A percentile compares a stretch with the other conserved stretches of the same genome.
Evolutionary conservation across 352 stramenopile species (phyloP).

Genomic region (Phytophthora vignae): DNA sequence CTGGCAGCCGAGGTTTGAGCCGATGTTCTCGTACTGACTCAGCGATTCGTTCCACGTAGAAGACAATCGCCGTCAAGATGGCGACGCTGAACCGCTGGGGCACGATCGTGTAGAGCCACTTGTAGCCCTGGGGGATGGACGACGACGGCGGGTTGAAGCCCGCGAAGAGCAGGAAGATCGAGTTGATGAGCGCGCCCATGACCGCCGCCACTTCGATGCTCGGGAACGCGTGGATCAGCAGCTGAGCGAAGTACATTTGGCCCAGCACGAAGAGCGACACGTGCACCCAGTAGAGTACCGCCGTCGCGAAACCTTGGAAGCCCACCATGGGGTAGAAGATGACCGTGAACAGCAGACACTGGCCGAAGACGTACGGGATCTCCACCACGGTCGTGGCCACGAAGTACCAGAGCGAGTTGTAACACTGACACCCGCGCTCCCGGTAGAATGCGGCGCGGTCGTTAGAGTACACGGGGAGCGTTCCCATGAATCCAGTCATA

Average conservation of each 20-base stretch:
- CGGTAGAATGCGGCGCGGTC: conserved; percentile 24
- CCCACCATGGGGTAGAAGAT: conserved; percentile 24
- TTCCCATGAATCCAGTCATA: conserved; percentile 68
- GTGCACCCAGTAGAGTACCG: conserved; percentile 20
- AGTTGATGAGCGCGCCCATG: conserved; percentile 19
- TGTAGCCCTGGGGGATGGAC: conserved; percentile 7
- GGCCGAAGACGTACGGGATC: conserved; percentile 17
- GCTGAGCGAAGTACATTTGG: conserved; percentile 23
- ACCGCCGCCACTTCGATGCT: conserved; percentile 20
- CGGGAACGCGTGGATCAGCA: conserved; percentile 26
- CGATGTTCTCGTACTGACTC: conserved; percentile 17
- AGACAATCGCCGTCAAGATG: conserved; percentile 11
- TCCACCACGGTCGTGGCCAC: conserved; percentile 20
- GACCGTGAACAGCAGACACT: conserved; percentile 15
- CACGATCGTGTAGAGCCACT: conserved; percentile 15
- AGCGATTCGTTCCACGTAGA: conserved; percentile 21
- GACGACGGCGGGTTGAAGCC: conserved; percentile 18
- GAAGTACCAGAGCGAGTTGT: conserved; percentile 33
- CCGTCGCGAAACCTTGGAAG: conserved; percentile 19
- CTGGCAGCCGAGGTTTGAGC: conserved; percentile 14
- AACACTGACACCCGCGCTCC: conserved; percentile 19
- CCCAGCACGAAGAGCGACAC: conserved; percentile 19
- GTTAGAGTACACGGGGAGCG: conserved; percentile 26
- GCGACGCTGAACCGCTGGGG: conserved; percentile 14
- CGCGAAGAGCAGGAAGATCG: conserved; percentile 20